A percentile compares a stretch with the other conserved stretches of the same genome.
Conservation (phyloP, 2,329 filamentous ascomycete genomes). For the Alternaria sp. region DNA sequence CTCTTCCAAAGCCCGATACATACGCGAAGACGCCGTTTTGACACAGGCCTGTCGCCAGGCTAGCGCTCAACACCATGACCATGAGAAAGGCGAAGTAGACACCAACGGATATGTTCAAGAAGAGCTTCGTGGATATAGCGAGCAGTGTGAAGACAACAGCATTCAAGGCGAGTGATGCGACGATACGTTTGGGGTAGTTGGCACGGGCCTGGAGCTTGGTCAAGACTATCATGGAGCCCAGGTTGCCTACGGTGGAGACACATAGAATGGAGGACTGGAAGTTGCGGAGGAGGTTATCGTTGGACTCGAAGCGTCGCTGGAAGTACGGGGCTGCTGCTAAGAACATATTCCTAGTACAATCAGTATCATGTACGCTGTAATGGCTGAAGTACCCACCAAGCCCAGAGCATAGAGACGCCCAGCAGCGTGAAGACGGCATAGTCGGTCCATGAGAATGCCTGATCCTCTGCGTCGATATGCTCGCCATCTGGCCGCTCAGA, state of each 20-base stretch:
- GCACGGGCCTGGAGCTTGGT: slow-evolving; percentile 81
- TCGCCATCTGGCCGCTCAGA: slow-evolving; percentile 48
- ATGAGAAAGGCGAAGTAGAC: slow-evolving; percentile 84
- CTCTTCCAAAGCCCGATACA: slow-evolving; percentile 81
- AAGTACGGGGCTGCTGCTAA: slow-evolving; percentile 95
- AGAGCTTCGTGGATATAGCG: slow-evolving; percentile 77
- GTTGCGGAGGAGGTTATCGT: slow-evolving; percentile 75
- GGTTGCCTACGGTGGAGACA: slow-evolving; percentile 83
- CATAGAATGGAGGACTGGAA: slow-evolving; percentile 92
- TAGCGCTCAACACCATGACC: slow-evolving; percentile 79
- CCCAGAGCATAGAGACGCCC: slow-evolving; percentile 95
- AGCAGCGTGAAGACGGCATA: slow-evolving; percentile 86
- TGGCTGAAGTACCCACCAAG: slow-evolving; percentile 70
- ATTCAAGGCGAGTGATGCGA: slow-evolving; percentile 77
- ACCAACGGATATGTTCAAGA: slow-evolving; percentile 67
- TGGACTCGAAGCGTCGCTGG: slow-evolving; percentile 76
- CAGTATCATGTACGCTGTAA: slow-evolving; percentile 13
- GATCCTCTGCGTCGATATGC: slow-evolving; percentile 38
- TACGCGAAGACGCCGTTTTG: slow-evolving; percentile 97
- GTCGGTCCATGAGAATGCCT: slow-evolving; percentile 79
- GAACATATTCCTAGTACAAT: slow-evolving; percentile 86
- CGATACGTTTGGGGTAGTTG: slow-evolving; percentile 88
- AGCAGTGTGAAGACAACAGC: slow-evolving; percentile 78
- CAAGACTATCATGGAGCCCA: slow-evolving; percentile 77
- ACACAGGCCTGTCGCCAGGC: slow-evolving; percentile 81